phyloP scores from a whole-genome alignment of 257 asterid genomes.

The Nicotiana knightiana region DNA sequence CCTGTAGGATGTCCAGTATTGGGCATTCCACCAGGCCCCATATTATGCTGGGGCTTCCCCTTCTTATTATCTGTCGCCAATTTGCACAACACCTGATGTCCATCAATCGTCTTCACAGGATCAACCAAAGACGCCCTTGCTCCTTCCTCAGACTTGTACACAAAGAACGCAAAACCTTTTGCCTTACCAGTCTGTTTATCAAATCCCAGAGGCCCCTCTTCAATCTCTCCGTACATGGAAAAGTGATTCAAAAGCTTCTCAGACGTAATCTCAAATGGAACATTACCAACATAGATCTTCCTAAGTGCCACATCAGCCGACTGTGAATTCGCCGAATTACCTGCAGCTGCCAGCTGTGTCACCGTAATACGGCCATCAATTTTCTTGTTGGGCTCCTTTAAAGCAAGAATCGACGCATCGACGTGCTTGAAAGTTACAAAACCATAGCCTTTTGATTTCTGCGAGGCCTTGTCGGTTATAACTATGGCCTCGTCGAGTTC shows the following conservation, averaged over 20 bases:
- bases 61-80: slow-evolving; percentile 88
- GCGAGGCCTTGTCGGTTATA: slow-evolving; percentile 69
- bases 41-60: slow-evolving; percentile 49
- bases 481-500: slow-evolving; percentile 87
- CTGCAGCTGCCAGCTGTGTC: slow-evolving; percentile 81
- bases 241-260: slow-evolving; percentile 73
- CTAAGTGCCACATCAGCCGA: slow-evolving; percentile 63
- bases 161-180: slow-evolving; percentile 90
- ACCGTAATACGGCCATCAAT: slow-evolving; percentile 95
- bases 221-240: slow-evolving; percentile 80
- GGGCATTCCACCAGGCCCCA: slow-evolving; percentile 46
- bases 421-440: slow-evolving; percentile 84
- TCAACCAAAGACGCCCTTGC: slow-evolving; percentile 72
- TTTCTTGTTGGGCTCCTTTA: slow-evolving; percentile 80
- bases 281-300: slow-evolving; percentile 93
- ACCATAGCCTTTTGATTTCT: slow-evolving; percentile 84
- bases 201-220: slow-evolving; percentile 96
- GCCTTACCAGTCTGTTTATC: slow-evolving; percentile 97
- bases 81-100: slow-evolving; percentile 84
- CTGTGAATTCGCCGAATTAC: slow-evolving; percentile 54
- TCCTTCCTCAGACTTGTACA: slow-evolving; percentile 88
- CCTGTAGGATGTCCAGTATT: slow-evolving; percentile 44
- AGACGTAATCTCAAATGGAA: slow-evolving; percentile 80
- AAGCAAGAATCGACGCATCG: slow-evolving; percentile 71
- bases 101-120: slow-evolving; percentile 71